phyloP scores from a whole-genome alignment of 495 filamentous ascomycete species.

The Cairneyella variabilis region DNA sequence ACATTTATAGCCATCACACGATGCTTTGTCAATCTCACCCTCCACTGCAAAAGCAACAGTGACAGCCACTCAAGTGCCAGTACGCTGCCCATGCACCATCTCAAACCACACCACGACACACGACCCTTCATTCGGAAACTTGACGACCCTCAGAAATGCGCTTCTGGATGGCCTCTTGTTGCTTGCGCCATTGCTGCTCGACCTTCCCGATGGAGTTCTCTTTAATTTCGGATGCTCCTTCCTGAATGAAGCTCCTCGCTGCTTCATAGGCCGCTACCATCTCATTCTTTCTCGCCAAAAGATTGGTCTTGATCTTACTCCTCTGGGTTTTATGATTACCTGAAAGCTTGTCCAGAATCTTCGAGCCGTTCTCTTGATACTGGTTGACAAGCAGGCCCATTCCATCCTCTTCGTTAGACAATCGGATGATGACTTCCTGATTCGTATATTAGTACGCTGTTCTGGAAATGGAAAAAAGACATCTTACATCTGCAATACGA shows the following conservation, averaged over 20 bases:
- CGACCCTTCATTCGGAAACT: neutral
- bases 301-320: neutral
- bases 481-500: slow-evolving; percentile 20
- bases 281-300: slow-evolving; percentile 10
- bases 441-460: neutral
- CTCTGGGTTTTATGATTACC: slow-evolving; percentile 8
- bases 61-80: too few species aligned
- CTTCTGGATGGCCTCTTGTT: slow-evolving; percentile 12
- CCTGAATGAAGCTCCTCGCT: slow-evolving; percentile 2
- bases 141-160: slow-evolving; percentile 6
- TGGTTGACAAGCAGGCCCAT: slow-evolving; percentile 20
- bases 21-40: too few species aligned
- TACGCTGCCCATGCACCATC: neutral
- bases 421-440: slow-evolving; percentile 24
- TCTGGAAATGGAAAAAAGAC: neutral
- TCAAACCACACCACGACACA: neutral
- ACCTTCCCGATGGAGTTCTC: slow-evolving; percentile 6
- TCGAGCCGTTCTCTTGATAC: slow-evolving; percentile 20
- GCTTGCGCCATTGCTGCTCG: slow-evolving; percentile 16
- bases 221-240: neutral
- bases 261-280: slow-evolving; percentile 10
- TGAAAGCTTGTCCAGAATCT: slow-evolving; percentile 5
- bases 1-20: too few species aligned
- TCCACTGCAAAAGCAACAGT: too few species aligned
- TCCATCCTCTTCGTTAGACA: slow-evolving; percentile 19